Evolutionary conservation across 768 basidiomycete species (phyloP).

Genomic region (Termitomyces heimii): DNA sequence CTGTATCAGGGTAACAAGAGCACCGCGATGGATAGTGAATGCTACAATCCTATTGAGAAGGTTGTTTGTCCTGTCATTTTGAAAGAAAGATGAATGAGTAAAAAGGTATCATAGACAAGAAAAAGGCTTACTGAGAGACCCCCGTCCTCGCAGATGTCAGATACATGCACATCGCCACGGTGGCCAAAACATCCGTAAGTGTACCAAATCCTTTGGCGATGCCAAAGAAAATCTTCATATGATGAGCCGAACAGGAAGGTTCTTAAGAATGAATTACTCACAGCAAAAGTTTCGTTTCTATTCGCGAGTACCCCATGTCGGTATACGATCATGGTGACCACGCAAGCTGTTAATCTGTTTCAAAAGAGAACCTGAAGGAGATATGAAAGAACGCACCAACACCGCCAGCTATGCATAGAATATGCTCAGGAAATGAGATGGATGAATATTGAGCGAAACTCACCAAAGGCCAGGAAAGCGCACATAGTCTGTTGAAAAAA

Average conservation of each 20-base stretch:
- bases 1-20: slow-evolving; percentile 40
- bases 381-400: neutral
- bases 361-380: neutral
- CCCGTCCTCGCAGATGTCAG: slow-evolving; percentile 31
- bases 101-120: neutral
- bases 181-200: slow-evolving; percentile 36
- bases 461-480: neutral
- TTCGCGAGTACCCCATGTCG: neutral
- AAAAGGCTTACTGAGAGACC: slow-evolving; percentile 24
- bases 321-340: neutral
- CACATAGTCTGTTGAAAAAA: neutral
- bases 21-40: slow-evolving; percentile 37
- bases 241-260: neutral
- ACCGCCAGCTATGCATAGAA: neutral
- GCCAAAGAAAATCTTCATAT: slow-evolving; percentile 34
- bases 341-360: neutral
- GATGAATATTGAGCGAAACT: neutral
- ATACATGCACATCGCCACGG: slow-evolving; percentile 36
- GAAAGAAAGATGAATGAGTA: neutral
- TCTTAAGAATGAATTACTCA: slow-evolving; percentile 10
- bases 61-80: slow-evolving; percentile 28
- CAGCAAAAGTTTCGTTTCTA: slow-evolving; percentile 18
- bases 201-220: slow-evolving; percentile 39
- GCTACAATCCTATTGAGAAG: slow-evolving; percentile 32
- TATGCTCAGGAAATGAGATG: neutral